phyloP scores from a whole-genome alignment of 2,329 filamentous ascomycete species.

The Metarhizium humberi region DNA sequence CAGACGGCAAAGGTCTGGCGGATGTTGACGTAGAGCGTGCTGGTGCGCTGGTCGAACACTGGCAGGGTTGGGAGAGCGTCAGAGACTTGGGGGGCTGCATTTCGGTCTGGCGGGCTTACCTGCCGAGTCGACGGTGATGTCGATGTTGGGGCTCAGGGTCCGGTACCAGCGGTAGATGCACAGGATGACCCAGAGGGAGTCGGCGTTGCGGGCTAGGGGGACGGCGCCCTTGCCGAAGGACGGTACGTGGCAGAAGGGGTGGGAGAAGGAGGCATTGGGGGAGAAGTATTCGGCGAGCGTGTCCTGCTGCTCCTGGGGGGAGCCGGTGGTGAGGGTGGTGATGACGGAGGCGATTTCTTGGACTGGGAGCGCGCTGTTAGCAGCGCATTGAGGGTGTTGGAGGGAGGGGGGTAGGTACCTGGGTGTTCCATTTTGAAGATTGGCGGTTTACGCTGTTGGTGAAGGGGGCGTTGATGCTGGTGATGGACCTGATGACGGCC shows the following conservation, averaged over 20 bases:
- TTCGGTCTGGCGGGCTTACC: conserved; percentile 26
- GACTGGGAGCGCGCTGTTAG: conserved; percentile 18
- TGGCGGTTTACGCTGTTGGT: neutral
- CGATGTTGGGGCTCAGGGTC: conserved; percentile 66
- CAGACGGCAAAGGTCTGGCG: conserved; percentile 70
- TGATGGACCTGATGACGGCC: no score
- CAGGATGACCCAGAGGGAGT: conserved; percentile 58
- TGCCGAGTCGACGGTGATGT: conserved; percentile 53
- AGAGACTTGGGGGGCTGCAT: no score
- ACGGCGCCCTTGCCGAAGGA: conserved; percentile 33
- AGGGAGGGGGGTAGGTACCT: conserved; percentile 19
- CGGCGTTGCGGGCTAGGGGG: conserved; percentile 32
- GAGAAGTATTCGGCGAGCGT: conserved; percentile 67
- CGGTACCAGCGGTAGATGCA: conserved; percentile 78
- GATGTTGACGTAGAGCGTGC: conserved; percentile 65
- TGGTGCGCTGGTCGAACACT: conserved; percentile 59
- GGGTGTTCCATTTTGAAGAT: conserved; percentile 29
- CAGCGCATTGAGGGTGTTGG: neutral
- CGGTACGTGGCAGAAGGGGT: conserved; percentile 68
- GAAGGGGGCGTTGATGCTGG: neutral
- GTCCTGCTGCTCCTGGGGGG: conserved; percentile 53
- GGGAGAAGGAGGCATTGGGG: conserved; percentile 60
- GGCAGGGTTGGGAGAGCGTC: neutral
- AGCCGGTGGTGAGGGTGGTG: conserved; percentile 56
- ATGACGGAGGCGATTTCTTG: conserved; percentile 57